phyloP scores from a whole-genome alignment of 148 eudicot species.

The Agrostemma githago region DNA sequence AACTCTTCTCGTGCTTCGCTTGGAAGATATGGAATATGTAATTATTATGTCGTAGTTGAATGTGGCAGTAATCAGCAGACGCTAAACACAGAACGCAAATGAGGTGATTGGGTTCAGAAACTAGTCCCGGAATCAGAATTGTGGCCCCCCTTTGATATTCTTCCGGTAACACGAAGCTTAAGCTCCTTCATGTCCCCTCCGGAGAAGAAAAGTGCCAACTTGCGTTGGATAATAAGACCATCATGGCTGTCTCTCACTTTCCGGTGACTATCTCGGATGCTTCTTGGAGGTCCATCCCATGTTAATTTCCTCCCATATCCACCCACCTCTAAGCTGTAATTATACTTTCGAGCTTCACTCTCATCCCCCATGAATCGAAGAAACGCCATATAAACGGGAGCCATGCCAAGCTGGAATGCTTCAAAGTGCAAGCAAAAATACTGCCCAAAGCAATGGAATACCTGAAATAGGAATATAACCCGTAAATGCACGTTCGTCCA shows the following conservation, averaged over 20 bases:
- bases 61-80: constrained; percentile 7
- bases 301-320: constrained; percentile 47
- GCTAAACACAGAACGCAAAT: neutral
- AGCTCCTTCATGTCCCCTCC: constrained; percentile 36
- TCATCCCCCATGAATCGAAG: constrained; percentile 56
- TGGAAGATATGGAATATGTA: neutral
- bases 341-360: constrained; percentile 46
- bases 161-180: constrained; percentile 40
- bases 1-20: constrained; percentile 9
- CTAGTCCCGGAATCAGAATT: constrained; percentile 27
- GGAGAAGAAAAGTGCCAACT: constrained; percentile 56
- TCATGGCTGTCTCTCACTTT: constrained; percentile 53
- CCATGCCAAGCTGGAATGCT: constrained; percentile 49
- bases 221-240: constrained; percentile 48
- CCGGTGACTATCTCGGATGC: constrained; percentile 44
- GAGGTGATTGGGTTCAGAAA: constrained; percentile 6
- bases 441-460: constrained; percentile 48
- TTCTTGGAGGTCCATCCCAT: constrained; percentile 53
- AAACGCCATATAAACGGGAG: constrained; percentile 54
- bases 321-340: constrained; percentile 47
- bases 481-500: neutral
- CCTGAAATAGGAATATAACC: constrained; percentile 19
- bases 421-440: constrained; percentile 59
- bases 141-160: constrained; percentile 34
- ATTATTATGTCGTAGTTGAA: neutral